Percentiles rank a stretch among this genome's conserved stretches.
Conservation (phyloP, 2,329 filamentous ascomycete genomes). For the Botrytis galanthina region DNA sequence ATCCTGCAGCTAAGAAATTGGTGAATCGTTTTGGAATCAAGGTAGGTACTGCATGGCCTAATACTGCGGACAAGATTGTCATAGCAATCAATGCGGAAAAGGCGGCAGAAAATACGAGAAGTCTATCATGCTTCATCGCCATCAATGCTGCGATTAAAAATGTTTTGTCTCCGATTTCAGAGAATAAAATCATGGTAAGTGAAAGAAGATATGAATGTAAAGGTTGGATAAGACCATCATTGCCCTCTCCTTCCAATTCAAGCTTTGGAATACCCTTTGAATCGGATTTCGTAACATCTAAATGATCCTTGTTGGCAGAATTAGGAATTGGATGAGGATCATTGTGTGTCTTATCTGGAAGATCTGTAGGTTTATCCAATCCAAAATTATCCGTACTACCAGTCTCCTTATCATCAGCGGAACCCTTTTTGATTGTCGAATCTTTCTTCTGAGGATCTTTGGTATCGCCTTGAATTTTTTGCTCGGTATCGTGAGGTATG, state of each 20-base stretch:
- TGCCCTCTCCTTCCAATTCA: constrained; percentile 45
- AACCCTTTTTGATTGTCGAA: constrained; percentile 36
- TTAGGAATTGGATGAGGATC: constrained; percentile 68
- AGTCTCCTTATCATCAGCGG: constrained; percentile 40
- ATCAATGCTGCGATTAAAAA: constrained; percentile 96
- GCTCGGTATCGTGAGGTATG: constrained; percentile 70
- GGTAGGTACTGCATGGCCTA: constrained; percentile 88
- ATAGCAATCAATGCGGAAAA: constrained; percentile 88
- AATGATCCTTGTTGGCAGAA: constrained; percentile 62
- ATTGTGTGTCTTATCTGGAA: constrained; percentile 76
- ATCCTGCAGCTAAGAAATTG: constrained; percentile 75
- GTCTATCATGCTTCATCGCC: constrained; percentile 96
- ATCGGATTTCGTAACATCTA: constrained; percentile 50
- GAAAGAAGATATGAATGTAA: constrained; percentile 88
- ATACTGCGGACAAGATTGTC: constrained; percentile 89
- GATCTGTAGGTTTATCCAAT: constrained; percentile 75
- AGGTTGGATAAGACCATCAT: constrained; percentile 67
- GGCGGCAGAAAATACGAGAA: constrained; percentile 93
- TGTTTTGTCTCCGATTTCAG: constrained; percentile 97
- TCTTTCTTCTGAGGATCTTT: constrained; percentile 39
- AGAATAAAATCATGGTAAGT: constrained; percentile 95
- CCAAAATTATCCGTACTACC: constrained; percentile 41
- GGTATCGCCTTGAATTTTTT: constrained; percentile 58
- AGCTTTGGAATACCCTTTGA: constrained; percentile 40
- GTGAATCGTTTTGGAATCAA: constrained; percentile 89